These are phyloP conservation scores for Solanum corneliomulleri DNA, from an alignment of 257 asterid genomes.

Conservation along the genomic window DNA sequence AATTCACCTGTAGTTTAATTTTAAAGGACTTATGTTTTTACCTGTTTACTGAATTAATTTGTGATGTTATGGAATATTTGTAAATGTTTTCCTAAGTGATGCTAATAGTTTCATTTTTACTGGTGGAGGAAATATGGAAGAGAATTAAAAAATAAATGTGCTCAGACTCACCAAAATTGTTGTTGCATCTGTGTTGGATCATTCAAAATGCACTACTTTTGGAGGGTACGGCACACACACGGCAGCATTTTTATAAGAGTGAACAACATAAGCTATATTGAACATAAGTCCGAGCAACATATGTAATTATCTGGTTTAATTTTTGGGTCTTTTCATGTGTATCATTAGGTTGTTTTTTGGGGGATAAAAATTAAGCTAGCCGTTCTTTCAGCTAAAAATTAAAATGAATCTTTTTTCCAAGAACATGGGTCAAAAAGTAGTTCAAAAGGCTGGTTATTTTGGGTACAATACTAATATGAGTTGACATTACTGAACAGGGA, in stretches of 20 bases:
- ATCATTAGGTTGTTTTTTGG: not conserved
- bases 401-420: not conserved
- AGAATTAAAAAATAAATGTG: not conserved
- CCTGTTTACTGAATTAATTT: not conserved
- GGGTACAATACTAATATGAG: not conserved
- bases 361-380: not conserved
- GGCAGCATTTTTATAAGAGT: not conserved
- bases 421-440: not conserved
- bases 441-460: not conserved
- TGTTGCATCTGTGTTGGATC: not conserved
- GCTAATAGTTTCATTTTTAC: not conserved
- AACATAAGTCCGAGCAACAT: not conserved
- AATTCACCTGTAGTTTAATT: not conserved
- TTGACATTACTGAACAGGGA: too few relatives aligned
- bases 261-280: not conserved
- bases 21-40: not conserved
- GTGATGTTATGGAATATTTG: not conserved
- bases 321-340: not conserved
- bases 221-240: not conserved
- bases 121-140: not conserved
- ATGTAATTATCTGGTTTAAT: not conserved
- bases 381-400: not conserved
- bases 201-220: not conserved
- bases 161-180: not conserved
- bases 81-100: not conserved